A percentile compares a stretch with the other conserved stretches of the same genome.
These are phyloP conservation scores for Thielaviopsis populi DNA, from an alignment of 2,329 filamentous ascomycete genomes.

Conservation along the genomic window DNA sequence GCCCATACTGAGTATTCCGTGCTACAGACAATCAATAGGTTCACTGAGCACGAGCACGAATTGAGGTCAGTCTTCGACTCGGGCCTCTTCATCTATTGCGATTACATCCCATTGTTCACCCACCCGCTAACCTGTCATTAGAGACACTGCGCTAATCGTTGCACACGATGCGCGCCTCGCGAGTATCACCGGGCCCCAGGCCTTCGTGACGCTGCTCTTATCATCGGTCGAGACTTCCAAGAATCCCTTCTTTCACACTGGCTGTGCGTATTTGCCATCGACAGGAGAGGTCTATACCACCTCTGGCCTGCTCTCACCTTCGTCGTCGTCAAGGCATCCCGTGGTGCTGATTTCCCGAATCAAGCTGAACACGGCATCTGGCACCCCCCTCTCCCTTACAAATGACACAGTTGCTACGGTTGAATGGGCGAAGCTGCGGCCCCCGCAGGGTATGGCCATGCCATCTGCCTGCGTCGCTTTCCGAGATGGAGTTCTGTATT, in stretches of 20 bases:
- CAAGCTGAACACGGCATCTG: constrained; percentile 19
- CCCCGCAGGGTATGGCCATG: constrained; percentile 31
- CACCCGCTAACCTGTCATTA: background rate
- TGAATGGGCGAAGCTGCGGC: constrained; percentile 29
- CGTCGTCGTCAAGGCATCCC: constrained; percentile 26
- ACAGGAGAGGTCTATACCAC: constrained; percentile 32
- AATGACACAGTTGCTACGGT: constrained; percentile 21
- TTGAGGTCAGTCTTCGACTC: background rate
- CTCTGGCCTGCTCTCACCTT: constrained; percentile 29
- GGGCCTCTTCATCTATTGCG: background rate
- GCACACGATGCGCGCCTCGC: constrained; percentile 27
- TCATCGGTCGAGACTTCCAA: constrained; percentile 27
- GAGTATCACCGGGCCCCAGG: constrained; percentile 24
- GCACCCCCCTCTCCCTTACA: constrained; percentile 19
- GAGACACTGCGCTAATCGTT: constrained; percentile 23
- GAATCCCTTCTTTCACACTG: constrained; percentile 33
- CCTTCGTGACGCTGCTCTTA: constrained; percentile 29
- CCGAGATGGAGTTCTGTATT: constrained; percentile 28
- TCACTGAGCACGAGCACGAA: background rate
- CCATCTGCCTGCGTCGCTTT: constrained; percentile 31
- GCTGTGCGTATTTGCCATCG: constrained; percentile 28
- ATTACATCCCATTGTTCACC: background rate
- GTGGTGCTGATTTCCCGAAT: constrained; percentile 33
- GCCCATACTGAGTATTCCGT: background rate
- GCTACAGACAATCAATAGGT: background rate